Evolutionary conservation across 169 alveolate genomes (phyloP).

Genomic region (Ichthyophthirius multifiliis): DNA sequence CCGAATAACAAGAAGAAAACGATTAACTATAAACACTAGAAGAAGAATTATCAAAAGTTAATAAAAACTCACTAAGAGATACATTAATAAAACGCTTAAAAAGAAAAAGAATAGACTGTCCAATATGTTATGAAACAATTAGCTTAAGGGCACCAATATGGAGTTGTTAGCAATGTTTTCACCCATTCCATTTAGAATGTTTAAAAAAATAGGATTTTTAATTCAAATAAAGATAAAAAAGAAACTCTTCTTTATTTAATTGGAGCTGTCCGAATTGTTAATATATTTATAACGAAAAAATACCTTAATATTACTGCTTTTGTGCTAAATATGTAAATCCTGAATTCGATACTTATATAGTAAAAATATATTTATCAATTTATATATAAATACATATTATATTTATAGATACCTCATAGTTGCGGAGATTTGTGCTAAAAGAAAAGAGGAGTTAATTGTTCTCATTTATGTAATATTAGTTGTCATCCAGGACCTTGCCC

Average conservation of each 20-base stretch:
- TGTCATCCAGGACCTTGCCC: conserved; percentile 90
- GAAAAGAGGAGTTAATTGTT: conserved; percentile 58
- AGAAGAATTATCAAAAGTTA: not conserved
- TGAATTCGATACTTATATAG: conserved; percentile 41
- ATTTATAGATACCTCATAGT: conserved; percentile 62
- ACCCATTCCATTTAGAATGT: conserved; percentile 78
- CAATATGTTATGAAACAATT: conserved; percentile 72
- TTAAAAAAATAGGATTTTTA: conserved; percentile 82
- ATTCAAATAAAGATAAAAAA: conserved; percentile 54
- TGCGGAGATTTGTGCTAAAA: conserved; percentile 74
- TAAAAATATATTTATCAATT: not conserved
- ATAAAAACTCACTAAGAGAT: conserved; percentile 7
- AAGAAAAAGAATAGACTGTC: conserved; percentile 70
- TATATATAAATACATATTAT: not conserved
- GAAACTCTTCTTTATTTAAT: not conserved
- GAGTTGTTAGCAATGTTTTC: conserved; percentile 76
- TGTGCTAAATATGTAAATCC: conserved; percentile 74
- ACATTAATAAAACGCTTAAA: conserved; percentile 53
- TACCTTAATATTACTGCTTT: conserved; percentile 80
- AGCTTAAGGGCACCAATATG: conserved; percentile 70
- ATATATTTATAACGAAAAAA: conserved; percentile 52
- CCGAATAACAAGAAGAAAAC: too few relatives aligned
- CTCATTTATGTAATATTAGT: conserved; percentile 67
- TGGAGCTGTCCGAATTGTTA: conserved; percentile 82
- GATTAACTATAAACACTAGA: too few relatives aligned